Conservation (phyloP, 331 rosid genomes). For the Ulmus americana region DNA sequence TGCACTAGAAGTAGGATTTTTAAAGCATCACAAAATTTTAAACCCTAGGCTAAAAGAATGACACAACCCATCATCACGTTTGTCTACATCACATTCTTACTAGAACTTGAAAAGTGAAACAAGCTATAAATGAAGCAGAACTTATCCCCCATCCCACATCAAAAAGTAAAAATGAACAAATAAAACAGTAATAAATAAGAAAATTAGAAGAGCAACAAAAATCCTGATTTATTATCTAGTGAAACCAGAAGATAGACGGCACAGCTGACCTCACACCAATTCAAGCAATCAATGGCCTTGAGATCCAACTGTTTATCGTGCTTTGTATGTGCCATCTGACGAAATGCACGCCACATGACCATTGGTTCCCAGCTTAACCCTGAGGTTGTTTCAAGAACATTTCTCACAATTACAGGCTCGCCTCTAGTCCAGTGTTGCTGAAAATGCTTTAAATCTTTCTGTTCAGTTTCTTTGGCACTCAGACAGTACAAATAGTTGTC, state of each 20-base stretch:
- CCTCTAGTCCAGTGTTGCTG: conserved; percentile 77
- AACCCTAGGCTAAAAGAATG: not conserved
- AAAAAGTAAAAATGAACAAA: not conserved
- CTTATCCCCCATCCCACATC: no score
- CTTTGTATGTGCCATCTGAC: conserved; percentile 42
- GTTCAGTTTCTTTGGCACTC: conserved; percentile 39
- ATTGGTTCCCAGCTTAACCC: conserved; percentile 91
- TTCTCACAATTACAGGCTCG: conserved; percentile 76
- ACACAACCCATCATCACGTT: not conserved
- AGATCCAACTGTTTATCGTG: conserved; percentile 41
- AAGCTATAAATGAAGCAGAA: not conserved
- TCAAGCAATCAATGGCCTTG: conserved; percentile 73
- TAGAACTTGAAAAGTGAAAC: not conserved
- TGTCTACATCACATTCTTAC: not conserved
- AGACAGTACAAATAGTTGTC: conserved; percentile 70
- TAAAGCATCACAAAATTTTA: no score
- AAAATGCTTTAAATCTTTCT: conserved; percentile 52
- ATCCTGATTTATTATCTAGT: not conserved
- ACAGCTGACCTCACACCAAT: conserved; percentile 75
- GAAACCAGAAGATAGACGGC: not conserved
- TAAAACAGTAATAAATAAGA: not conserved
- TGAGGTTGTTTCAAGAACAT: conserved; percentile 55
- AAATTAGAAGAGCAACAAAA: conserved; percentile 1
- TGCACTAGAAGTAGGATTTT: no score
- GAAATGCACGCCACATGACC: conserved; percentile 94